Evolutionary conservation across 176 grass and related monocot species (phyloP), one percentile per base, ranked within the genome.

Genomic region (Paspalum vaginatum): DNA sequence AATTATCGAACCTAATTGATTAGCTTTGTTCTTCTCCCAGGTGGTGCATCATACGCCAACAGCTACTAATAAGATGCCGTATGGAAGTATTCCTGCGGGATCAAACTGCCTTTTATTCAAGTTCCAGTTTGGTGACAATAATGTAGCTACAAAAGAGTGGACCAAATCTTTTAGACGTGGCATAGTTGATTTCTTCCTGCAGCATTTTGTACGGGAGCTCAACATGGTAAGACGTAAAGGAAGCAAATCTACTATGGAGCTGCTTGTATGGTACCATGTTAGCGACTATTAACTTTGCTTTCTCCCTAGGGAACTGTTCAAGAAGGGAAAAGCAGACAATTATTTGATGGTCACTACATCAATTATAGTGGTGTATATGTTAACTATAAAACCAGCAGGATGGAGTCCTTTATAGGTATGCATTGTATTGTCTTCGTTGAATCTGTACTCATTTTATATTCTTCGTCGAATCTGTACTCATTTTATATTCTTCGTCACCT

Each of bases 31-130:
- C 58, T 61, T 4, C 58, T 61, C 14, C 27, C 26, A 61, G 58
- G 58, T 25, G 26, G 22, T 61, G 25, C 27, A 61, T 61, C 58
- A 61, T 61, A 61, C 27, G 58, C 58, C 58, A 61, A 61, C 58
- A 22, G 27, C 58, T 14, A 25, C 27, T 27, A 61, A 61, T 27
- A 22, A 61, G 12, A 61, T 61, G 25, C 58, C 22, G 7, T 14
- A 22, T 27, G 58, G 58, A 61, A 61, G 58, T 14, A 61, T 61
- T 61, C 58, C 58, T 5, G 26, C 27, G 58, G 58, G 24, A 0
- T 12, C 27, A 12, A 22, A 27, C 24, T 27, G 58, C 58, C 58
- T 61, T 61, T 61, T 61, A 22, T 61, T 27, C 22, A 61, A 61
- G 58, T 25, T 61, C 58, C 58, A 27, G 58, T 61, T 27, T 25